These are phyloP conservation scores for Prinsepia uniflora DNA, from an alignment of 306 rosid species.

Conservation along the genomic window DNA sequence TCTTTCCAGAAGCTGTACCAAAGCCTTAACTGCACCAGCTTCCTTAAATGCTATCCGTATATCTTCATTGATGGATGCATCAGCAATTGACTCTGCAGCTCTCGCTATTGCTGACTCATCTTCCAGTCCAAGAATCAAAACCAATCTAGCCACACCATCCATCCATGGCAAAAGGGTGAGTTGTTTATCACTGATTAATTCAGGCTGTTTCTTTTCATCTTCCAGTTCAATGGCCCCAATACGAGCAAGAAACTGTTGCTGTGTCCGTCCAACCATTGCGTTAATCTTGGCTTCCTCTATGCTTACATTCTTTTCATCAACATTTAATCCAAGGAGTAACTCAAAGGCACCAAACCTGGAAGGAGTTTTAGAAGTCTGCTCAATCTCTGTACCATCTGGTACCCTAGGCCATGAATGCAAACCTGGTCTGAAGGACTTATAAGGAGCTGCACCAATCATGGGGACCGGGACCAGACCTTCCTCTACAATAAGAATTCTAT, in stretches of 20 bases:
- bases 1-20: constrained; percentile 50
- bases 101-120: constrained; percentile 54
- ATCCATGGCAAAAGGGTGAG: constrained; percentile 69
- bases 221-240: constrained; percentile 69
- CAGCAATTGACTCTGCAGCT: constrained; percentile 70
- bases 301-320: constrained; percentile 43
- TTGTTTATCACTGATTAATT: constrained; percentile 33
- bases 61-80: constrained; percentile 71
- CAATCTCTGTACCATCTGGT: constrained; percentile 81
- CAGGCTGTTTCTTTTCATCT: constrained; percentile 38
- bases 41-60: constrained; percentile 80
- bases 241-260: constrained; percentile 79
- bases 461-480: constrained; percentile 93
- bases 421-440: constrained; percentile 65
- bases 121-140: constrained; percentile 65
- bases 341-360: constrained; percentile 82
- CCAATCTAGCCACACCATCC: constrained; percentile 89
- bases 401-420: constrained; percentile 58
- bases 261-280: constrained; percentile 63
- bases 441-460: constrained; percentile 67
- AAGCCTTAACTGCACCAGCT: constrained; percentile 76
- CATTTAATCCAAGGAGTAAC: constrained; percentile 69
- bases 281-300: constrained; percentile 70
- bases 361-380: constrained; percentile 47
- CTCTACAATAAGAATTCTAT: constrained; percentile 73